Evolutionary conservation across 208 protist genomes (phyloP).

Genomic region (Lotmaria passim): DNA sequence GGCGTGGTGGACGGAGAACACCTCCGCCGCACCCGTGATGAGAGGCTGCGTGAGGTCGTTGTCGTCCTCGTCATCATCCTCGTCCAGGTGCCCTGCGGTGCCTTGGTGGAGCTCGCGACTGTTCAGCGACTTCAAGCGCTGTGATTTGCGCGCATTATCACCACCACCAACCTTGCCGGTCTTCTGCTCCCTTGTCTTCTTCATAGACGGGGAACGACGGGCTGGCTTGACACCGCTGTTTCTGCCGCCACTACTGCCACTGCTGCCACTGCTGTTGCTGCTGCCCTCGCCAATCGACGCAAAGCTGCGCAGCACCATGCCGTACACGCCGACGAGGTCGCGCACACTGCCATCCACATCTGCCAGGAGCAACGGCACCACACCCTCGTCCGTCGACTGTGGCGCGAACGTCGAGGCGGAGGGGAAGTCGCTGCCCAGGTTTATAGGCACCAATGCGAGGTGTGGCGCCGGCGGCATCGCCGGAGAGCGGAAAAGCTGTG

Average conservation of each 20-base stretch:
- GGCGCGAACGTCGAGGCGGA: not conserved
- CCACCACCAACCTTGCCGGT: too few relatives aligned
- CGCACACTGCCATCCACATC: slow-evolving; percentile 42
- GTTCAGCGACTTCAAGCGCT: not conserved
- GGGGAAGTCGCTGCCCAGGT: not conserved
- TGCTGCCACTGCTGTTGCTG: not conserved
- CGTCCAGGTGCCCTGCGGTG: not conserved
- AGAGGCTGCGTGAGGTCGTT: not conserved
- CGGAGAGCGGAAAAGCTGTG: slow-evolving; percentile 13
- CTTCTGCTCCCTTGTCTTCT: not conserved
- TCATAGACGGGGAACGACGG: not conserved
- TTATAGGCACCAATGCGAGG: slow-evolving; percentile 7
- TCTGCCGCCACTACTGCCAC: not conserved
- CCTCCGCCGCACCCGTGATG: not conserved
- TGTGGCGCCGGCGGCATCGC: slow-evolving; percentile 2
- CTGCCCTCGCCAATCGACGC: not conserved
- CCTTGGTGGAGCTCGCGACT: not conserved
- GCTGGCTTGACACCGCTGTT: not conserved
- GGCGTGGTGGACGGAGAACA: slow-evolving; percentile 3
- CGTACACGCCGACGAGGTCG: slow-evolving; percentile 39
- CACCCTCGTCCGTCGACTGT: not conserved
- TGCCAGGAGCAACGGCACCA: slow-evolving; percentile 12
- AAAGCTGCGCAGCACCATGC: slow-evolving; percentile 20
- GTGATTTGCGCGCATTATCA: not conserved
- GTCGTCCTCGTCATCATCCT: not conserved